A percentile compares a stretch with the other conserved stretches of the same genome.
phyloP scores from a whole-genome alignment of 2,329 filamentous ascomycete species.

The Cercospora sesami region DNA sequence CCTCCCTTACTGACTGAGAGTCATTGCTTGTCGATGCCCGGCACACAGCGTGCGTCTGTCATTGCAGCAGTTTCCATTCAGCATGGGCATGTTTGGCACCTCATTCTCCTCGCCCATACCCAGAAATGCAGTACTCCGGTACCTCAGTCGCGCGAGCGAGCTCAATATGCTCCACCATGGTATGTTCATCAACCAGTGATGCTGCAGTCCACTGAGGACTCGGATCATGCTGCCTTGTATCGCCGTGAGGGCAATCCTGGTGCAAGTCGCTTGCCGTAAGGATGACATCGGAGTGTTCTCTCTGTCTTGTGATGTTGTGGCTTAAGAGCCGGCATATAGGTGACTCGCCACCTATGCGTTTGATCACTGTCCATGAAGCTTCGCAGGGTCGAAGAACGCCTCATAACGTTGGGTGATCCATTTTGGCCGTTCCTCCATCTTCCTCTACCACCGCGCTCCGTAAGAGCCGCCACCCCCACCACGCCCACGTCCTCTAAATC shows the following conservation, averaged over 20 bases:
- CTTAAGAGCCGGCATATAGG: not conserved
- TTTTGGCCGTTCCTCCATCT: not conserved
- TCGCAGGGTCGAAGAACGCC: not conserved
- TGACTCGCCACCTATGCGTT: not conserved
- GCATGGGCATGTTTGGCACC: not conserved
- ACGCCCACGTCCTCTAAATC: slow-evolving; percentile 26
- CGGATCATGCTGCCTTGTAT: not conserved
- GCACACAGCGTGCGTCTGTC: not conserved
- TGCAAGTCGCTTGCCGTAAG: not conserved
- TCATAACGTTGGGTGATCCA: not conserved
- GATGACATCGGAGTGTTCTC: not conserved
- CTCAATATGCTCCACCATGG: not conserved
- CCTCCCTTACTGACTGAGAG: not conserved
- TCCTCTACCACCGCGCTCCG: slow-evolving; percentile 4
- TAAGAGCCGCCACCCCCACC: slow-evolving; percentile 28
- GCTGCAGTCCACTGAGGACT: not conserved
- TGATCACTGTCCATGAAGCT: not conserved
- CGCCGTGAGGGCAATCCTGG: not conserved
- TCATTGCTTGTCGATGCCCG: not conserved
- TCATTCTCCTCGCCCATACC: not conserved
- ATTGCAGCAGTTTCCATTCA: not conserved
- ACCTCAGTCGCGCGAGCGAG: not conserved
- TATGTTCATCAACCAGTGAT: not conserved
- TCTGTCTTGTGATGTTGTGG: not conserved
- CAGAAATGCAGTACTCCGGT: not conserved